Evolutionary conservation across 768 basidiomycete species (phyloP).

Genomic region (Suillus americanus): DNA sequence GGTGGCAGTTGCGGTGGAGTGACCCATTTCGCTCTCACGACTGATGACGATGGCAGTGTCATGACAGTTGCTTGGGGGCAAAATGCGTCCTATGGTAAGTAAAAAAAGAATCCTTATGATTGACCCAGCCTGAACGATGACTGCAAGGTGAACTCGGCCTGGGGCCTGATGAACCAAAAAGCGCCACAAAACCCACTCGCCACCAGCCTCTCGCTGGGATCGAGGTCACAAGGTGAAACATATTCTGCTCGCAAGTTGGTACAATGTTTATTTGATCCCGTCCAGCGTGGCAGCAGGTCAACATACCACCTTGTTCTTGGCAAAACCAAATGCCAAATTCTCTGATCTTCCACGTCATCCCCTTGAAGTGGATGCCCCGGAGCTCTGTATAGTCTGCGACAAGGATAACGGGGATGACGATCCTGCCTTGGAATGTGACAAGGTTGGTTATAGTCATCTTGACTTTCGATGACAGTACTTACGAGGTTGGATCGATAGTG

Average conservation of each 20-base stretch:
- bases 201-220: conserved; percentile 73
- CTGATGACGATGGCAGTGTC: conserved; percentile 68
- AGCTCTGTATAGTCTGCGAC: conserved; percentile 69
- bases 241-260: conserved; percentile 19
- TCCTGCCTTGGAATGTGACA: conserved; percentile 85
- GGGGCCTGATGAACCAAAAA: conserved; percentile 80
- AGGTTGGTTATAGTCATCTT: conserved; percentile 45
- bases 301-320: conserved; percentile 84
- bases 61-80: conserved; percentile 90
- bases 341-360: conserved; percentile 84
- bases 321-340: conserved; percentile 68
- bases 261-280: conserved; percentile 2
- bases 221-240: conserved; percentile 68
- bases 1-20: conserved; percentile 80
- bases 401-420: conserved; percentile 72
- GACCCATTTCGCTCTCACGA: conserved; percentile 79
- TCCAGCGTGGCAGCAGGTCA: conserved; percentile 80
- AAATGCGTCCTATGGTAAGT: conserved; percentile 77
- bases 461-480: background rate
- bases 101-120: background rate
- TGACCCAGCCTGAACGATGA: conserved; percentile 2
- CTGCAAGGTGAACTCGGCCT: conserved; percentile 73
- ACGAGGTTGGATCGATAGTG: conserved; percentile 50
- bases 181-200: conserved; percentile 77
- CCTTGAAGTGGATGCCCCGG: conserved; percentile 63